Evolutionary conservation across 495 filamentous ascomycete genomes (phyloP).

Genomic region (Acidomyces sp.): DNA sequence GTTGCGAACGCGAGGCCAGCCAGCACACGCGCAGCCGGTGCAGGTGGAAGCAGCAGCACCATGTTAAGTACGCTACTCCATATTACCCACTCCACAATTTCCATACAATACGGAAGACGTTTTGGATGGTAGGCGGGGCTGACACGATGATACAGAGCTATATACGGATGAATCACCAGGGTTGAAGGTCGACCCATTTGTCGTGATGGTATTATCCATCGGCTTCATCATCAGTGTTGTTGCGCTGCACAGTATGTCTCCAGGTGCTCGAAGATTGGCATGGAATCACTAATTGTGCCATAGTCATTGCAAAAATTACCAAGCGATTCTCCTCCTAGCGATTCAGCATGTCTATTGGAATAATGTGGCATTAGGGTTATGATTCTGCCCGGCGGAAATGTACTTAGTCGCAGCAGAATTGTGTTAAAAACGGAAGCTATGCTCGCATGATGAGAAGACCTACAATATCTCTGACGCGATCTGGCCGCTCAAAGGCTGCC

Average conservation of each 20-base stretch:
- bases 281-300: conserved; percentile 13
- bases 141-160: conserved; percentile 40
- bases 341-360: background rate
- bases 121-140: conserved; percentile 20
- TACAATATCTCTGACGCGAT: too few relatives aligned
- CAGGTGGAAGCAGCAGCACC: conserved; percentile 89
- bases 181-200: conserved; percentile 90
- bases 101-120: too few relatives aligned
- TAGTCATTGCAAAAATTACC: conserved; percentile 94
- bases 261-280: background rate
- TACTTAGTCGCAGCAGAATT: too few relatives aligned
- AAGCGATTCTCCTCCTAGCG: conserved; percentile 63
- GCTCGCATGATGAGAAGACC: too few relatives aligned
- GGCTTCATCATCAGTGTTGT: conserved; percentile 99
- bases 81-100: too few relatives aligned
- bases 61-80: conserved; percentile 79
- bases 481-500: too few relatives aligned
- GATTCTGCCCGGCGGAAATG: too few relatives aligned
- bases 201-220: conserved; percentile 84
- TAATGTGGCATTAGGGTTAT: background rate
- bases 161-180: conserved; percentile 98
- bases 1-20: conserved; percentile 79
- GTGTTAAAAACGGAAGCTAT: too few relatives aligned
- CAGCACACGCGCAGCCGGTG: conserved; percentile 84
- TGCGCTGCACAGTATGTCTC: conserved; percentile 75